Conservation (phyloP, 768 basidiomycete species). For the Phaeotremella fagi region DNA sequence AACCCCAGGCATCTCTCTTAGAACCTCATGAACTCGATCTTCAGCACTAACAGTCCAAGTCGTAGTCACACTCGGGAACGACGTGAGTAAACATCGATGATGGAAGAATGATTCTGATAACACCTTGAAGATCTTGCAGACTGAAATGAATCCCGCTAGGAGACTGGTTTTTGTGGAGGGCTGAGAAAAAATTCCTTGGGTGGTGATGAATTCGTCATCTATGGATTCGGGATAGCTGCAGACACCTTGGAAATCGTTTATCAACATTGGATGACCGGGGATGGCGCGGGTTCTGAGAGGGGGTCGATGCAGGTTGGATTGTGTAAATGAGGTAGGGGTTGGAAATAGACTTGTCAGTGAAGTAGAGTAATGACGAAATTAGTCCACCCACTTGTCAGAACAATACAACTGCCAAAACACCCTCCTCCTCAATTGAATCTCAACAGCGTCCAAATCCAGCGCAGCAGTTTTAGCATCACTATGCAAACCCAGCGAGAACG, state of each 20-base stretch:
- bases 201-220: conserved; percentile 42
- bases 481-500: conserved; percentile 40
- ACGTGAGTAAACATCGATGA: conserved; percentile 27
- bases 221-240: conserved; percentile 30
- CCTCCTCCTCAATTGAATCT: conserved; percentile 34
- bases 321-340: background rate
- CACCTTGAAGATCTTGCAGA: conserved; percentile 35
- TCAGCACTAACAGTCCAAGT: conserved; percentile 34
- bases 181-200: conserved; percentile 42
- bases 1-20: conserved; percentile 18
- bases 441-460: conserved; percentile 34
- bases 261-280: conserved; percentile 38
- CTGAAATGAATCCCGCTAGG: conserved; percentile 34
- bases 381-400: conserved; percentile 37
- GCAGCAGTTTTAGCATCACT: conserved; percentile 30
- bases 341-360: background rate
- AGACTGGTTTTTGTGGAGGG: conserved; percentile 25
- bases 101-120: conserved; percentile 40
- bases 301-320: background rate
- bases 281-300: conserved; percentile 33
- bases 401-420: conserved; percentile 45
- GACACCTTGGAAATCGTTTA: conserved; percentile 44
- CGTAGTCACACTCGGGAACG: conserved; percentile 10
- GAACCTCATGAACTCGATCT: conserved; percentile 25
- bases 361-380: no score